Evolutionary conservation across 2,329 filamentous ascomycete genomes (phyloP), one percentile per base, ranked within the genome.

Genomic region (Alternaria incomplexa): DNA sequence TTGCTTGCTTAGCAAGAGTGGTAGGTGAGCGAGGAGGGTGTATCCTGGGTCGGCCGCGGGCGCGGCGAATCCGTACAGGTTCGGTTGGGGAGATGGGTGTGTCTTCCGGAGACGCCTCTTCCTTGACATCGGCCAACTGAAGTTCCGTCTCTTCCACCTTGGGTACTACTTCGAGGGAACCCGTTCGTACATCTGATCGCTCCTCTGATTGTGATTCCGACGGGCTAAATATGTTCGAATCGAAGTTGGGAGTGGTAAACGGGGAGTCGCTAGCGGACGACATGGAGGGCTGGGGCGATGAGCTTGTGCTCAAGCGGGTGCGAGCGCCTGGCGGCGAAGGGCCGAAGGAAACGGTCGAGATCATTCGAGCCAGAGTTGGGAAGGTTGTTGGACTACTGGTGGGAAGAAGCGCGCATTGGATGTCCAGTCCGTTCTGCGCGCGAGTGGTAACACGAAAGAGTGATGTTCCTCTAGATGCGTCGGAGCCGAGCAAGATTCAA

Each of bases 31-130:
- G 85, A 17, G 91, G 82, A 43, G 92, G 91, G 71, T 93, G 89
- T 82, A 97, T 97, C 79, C 93, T 87, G 54, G 93, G 93, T 58
- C 93, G 87, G 32, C 93, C 93, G 73, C 93, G 88, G 59, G 81
- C 81, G 47, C 81, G 72, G 63, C 81, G 73, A 46, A 78, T 73
- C 50, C 80, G 72, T 53, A 77, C 72, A n/a, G 77, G 73, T 64
- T 77, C 73, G 36, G 75, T 79, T 17, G 78, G 76, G 6, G 76
- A 76, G 32, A 78, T 74, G 32, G 75, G 73, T 43, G 73, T 66
- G 12, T 70, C 75, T 50, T 80, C 77, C 6, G 73, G 64, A 22
- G 74, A 57, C 13, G 75, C 69, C 46, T 77, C 76, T 51, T 79
- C 66, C 56, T 80, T 81, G 48, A 77, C 71, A 70, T 77, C 73